Base-by-base conservation (phyloP, 169 alveolate genomes). In the Ichthyophthirius multifiliis region DNA sequence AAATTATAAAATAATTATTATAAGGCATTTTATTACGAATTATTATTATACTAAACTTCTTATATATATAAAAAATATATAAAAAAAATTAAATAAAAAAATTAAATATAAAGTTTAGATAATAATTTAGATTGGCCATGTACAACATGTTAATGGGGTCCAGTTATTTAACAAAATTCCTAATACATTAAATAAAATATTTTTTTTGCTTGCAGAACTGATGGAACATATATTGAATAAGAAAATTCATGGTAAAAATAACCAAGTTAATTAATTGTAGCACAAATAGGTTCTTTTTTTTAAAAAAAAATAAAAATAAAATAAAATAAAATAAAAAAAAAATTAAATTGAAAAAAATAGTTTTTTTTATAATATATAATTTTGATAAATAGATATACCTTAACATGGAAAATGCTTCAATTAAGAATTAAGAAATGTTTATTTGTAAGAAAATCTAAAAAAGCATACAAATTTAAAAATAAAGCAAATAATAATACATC, bases 101-200 rank as follows among this genome's bases (percentile, higher is more conserved):
- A 27, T 55, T 55, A 5, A 27, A 55, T 27, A 4, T 1, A 6
- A 1, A 55, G 71, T 34, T 39, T 55, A 15, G 84, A 78, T 27
- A 71, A 71, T 31, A 73, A 39, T 32, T 46, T 48, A n/a, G 76
- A 81, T 46, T 67, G 86, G 86, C 86, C 86, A 13, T 67, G 76
- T 3, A 81, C 86, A 4, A 44, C 86, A 9, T 81, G 86, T 63
- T 31, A 74, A 27, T 81, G 86, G 86, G 86, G 86, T 2, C 81
- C 81, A 5, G 55, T 71, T 0, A 67, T 81, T 5, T 18, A 44
- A 30, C 65, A 67, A 37, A 48, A 76, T 20, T 46, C 71, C 37
- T 63, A 81, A 71, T 67, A 46, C 3, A 34, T 81, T 15, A 73
- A 67, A 74, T 43, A 81, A 73, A 81, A 74, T 71, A 67, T 81